Conservation (phyloP, 306 rosid genomes). For the Myrica gale region DNA sequence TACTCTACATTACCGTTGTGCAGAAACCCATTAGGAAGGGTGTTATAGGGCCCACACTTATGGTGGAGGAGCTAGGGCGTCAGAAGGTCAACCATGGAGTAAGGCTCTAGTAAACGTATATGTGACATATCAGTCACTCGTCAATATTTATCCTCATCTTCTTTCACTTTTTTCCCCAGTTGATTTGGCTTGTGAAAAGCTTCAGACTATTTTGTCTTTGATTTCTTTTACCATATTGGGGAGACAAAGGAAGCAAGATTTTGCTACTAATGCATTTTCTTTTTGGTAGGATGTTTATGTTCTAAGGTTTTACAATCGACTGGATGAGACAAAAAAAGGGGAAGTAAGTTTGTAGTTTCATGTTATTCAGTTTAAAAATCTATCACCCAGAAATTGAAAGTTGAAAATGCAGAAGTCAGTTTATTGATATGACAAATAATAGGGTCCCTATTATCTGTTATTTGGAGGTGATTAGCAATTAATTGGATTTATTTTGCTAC, state of each 20-base stretch:
- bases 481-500: slow-evolving; percentile 26
- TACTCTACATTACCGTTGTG: slow-evolving; percentile 20
- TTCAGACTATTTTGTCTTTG: neutral
- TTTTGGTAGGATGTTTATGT: slow-evolving; percentile 67
- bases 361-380: neutral
- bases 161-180: neutral
- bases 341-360: slow-evolving; percentile 58
- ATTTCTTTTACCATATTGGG: slow-evolving; percentile 16
- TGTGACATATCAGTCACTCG: neutral
- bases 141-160: slow-evolving; percentile 8
- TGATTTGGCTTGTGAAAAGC: neutral
- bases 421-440: neutral
- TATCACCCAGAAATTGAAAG: neutral
- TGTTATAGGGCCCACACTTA: slow-evolving; percentile 78
- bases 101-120: slow-evolving; percentile 25
- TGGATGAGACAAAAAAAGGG: slow-evolving; percentile 79
- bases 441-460: neutral
- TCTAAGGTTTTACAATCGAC: slow-evolving; percentile 67
- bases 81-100: slow-evolving; percentile 64
- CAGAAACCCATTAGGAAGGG: slow-evolving; percentile 90
- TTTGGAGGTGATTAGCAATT: slow-evolving; percentile 14
- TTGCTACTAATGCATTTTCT: slow-evolving; percentile 12
- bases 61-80: slow-evolving; percentile 72
- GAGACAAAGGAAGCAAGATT: slow-evolving; percentile 27
- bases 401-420: neutral